A percentile compares a stretch with the other conserved stretches of the same genome.
phyloP scores from a whole-genome alignment of 1,139 yeast species.

The Torulaspora globosa region DNA sequence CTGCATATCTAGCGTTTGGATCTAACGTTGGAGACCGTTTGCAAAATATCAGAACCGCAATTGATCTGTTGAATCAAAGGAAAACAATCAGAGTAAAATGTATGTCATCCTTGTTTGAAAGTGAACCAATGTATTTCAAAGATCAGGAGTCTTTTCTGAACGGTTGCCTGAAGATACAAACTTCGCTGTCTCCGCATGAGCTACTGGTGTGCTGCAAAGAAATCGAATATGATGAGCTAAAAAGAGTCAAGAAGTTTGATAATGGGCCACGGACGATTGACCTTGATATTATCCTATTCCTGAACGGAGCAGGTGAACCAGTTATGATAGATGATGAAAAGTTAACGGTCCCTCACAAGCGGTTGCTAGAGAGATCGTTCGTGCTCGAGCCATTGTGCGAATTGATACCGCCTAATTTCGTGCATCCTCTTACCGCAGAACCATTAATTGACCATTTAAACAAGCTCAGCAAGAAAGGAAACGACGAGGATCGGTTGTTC shows the following conservation, averaged over 20 bases:
- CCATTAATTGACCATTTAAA: slow-evolving; percentile 64
- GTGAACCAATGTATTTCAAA: slow-evolving; percentile 86
- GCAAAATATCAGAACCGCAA: slow-evolving; percentile 55
- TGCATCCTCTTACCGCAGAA: slow-evolving; percentile 84
- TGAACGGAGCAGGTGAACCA: slow-evolving; percentile 28
- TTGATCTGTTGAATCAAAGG: slow-evolving; percentile 45
- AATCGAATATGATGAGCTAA: slow-evolving; percentile 68
- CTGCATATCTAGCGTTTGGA: slow-evolving; percentile 81
- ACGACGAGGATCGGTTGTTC: slow-evolving; percentile 29
- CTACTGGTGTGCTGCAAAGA: slow-evolving; percentile 59
- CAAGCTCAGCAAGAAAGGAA: slow-evolving; percentile 45
- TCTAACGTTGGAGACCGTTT: slow-evolving; percentile 76
- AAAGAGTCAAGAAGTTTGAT: slow-evolving; percentile 71
- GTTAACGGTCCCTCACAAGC: slow-evolving; percentile 76
- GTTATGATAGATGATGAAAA: slow-evolving; percentile 46
- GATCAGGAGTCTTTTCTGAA: slow-evolving; percentile 82
- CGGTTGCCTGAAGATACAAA: slow-evolving; percentile 68
- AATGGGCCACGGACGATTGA: slow-evolving; percentile 93
- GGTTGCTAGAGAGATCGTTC: slow-evolving; percentile 85
- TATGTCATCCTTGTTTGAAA: slow-evolving; percentile 76
- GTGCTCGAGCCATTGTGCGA: slow-evolving; percentile 88
- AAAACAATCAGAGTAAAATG: slow-evolving; percentile 46
- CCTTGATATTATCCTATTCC: slow-evolving; percentile 72
- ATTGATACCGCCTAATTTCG: slow-evolving; percentile 55
- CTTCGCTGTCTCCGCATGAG: slow-evolving; percentile 56